Evolutionary conservation across 345 rosid genomes (phyloP).

Genomic region (Barbarea vulgaris): DNA sequence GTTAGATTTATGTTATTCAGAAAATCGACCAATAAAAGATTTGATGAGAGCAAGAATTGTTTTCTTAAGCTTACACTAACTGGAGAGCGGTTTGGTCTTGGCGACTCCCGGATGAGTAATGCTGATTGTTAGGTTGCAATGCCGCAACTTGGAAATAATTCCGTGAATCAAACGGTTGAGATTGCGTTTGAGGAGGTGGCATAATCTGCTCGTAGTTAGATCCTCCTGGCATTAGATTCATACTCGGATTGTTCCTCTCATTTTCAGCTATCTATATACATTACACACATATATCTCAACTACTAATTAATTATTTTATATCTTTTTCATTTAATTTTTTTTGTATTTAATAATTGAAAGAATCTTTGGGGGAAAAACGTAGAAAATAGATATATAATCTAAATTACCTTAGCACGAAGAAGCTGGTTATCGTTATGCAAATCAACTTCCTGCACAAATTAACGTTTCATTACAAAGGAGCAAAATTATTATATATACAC

Average conservation of each 20-base stretch:
- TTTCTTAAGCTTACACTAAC: conserved; percentile 75
- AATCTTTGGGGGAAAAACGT: background rate
- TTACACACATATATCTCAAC: background rate
- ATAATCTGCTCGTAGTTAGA: conserved; percentile 64
- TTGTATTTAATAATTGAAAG: background rate
- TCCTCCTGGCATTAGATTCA: conserved; percentile 87
- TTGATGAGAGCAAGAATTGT: background rate
- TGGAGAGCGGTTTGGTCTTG: conserved; percentile 85
- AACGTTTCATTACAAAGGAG: background rate
- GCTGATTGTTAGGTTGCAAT: conserved; percentile 66
- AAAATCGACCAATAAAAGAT: background rate
- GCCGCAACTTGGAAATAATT: conserved; percentile 82
- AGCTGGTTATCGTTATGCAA: conserved; percentile 92
- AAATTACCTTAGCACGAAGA: conserved; percentile 84
- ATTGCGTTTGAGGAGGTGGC: conserved; percentile 49
- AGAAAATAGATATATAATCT: conserved; percentile 4
- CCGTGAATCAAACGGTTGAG: conserved; percentile 66
- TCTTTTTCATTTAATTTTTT: background rate
- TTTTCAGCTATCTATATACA: conserved; percentile 75
- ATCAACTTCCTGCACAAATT: conserved; percentile 70
- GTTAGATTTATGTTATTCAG: background rate
- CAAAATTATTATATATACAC: background rate
- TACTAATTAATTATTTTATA: background rate
- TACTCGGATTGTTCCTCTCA: conserved; percentile 72
- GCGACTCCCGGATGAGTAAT: conserved; percentile 45